These are phyloP conservation scores for Citrullus amarus DNA, from an alignment of 306 rosid species.

Conservation along the genomic window DNA sequence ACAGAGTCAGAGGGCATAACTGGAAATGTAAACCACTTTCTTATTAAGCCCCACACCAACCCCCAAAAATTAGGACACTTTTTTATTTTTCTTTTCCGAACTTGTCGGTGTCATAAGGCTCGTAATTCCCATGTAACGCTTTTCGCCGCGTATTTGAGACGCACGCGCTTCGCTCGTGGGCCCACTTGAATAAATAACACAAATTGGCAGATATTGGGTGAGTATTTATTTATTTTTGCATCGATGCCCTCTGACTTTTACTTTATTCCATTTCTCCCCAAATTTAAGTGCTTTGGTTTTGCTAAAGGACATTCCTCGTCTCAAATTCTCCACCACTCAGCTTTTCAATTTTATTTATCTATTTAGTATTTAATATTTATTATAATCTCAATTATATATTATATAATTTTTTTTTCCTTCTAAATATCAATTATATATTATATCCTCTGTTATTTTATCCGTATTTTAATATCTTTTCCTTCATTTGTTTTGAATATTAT, in stretches of 20 bases:
- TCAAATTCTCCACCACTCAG: neutral
- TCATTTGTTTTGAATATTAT: no score
- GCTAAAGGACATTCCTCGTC: neutral
- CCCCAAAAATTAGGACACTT: neutral
- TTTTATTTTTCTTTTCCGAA: neutral
- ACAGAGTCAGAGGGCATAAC: neutral
- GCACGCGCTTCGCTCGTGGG: neutral
- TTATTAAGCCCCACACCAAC: neutral
- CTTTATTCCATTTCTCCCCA: neutral
- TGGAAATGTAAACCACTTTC: neutral
- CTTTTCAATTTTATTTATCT: neutral
- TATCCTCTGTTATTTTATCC: no score
- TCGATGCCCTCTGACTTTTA: neutral
- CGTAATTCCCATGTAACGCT: neutral
- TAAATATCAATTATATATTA: no score
- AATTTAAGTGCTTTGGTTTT: no score
- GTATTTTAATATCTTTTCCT: no score
- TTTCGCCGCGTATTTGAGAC: neutral
- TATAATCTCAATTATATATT: neutral
- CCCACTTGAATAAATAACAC: neutral
- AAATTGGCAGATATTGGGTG: neutral
- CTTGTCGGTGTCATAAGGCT: neutral
- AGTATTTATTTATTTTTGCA: neutral
- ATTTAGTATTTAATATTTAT: neutral
- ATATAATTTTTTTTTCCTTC: no score